Evolutionary conservation across 2,329 filamentous ascomycete species (phyloP).

Genomic region (Hymenotorrendiella dingleyae): DNA sequence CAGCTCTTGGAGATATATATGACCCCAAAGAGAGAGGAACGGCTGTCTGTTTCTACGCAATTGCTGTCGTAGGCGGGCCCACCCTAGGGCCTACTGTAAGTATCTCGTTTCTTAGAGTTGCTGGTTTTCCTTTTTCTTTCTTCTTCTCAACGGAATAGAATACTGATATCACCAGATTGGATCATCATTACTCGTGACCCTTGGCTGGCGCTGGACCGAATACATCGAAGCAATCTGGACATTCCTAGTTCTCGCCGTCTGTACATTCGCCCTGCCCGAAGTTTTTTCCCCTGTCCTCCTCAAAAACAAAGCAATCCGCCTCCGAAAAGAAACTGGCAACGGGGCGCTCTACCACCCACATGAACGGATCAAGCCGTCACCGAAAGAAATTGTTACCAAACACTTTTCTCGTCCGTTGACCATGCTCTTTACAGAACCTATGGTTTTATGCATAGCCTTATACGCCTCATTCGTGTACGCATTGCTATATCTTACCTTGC

Average conservation of each 20-base stretch:
- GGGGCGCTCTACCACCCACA: constrained; percentile 21
- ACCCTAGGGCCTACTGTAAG: constrained; percentile 30
- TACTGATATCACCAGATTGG: too few relatives aligned
- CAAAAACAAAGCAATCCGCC: constrained; percentile 24
- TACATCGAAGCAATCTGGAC: constrained; percentile 37
- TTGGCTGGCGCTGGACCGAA: constrained; percentile 33
- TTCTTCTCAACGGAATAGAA: too few relatives aligned
- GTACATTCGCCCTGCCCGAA: constrained; percentile 37
- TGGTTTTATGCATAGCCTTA: constrained; percentile 58
- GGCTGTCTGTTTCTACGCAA: constrained; percentile 59
- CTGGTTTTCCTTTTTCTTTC: too few relatives aligned
- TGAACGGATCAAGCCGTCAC: constrained; percentile 22
- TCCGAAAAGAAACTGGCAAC: constrained; percentile 32
- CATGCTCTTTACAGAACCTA: constrained; percentile 52
- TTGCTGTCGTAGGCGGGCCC: constrained; percentile 62
- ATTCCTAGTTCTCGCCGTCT: constrained; percentile 35
- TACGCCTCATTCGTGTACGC: constrained; percentile 70
- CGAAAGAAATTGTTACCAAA: constrained; percentile 26
- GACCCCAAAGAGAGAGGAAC: constrained; percentile 44
- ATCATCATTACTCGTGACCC: constrained; percentile 23
- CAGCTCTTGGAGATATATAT: constrained; percentile 58
- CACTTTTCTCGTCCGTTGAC: constrained; percentile 30
- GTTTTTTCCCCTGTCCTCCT: constrained; percentile 43
- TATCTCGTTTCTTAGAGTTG: too few relatives aligned
- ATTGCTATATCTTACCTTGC: constrained; percentile 57